Percentiles rank a stretch among this genome's conserved stretches.
phyloP scores from a whole-genome alignment of 148 eudicot species.

The Limonium bicolor region DNA sequence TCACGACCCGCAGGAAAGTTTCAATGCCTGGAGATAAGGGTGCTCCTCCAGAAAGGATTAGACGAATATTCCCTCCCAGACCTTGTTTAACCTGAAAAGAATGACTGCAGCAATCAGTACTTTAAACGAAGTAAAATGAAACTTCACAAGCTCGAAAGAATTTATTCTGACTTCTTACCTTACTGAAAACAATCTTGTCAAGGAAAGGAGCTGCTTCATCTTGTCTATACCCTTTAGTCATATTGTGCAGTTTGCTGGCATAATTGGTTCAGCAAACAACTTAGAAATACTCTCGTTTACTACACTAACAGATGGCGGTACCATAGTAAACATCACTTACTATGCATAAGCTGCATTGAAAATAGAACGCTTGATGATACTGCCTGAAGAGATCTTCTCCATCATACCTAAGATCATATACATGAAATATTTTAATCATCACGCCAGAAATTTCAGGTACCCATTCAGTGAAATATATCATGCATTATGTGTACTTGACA shows the following conservation, averaged over 20 bases:
- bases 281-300: neutral
- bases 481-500: too few species aligned
- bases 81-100: slow-evolving; percentile 81
- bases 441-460: too few species aligned
- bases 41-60: slow-evolving; percentile 89
- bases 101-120: too few species aligned
- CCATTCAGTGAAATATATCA: too few species aligned
- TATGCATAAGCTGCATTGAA: slow-evolving; percentile 73
- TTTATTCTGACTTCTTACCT: slow-evolving; percentile 26
- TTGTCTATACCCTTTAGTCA: slow-evolving; percentile 69
- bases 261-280: neutral
- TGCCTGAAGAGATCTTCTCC: slow-evolving; percentile 50
- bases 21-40: slow-evolving; percentile 75
- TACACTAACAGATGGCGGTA: neutral
- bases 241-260: slow-evolving; percentile 75
- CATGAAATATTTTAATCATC: too few species aligned
- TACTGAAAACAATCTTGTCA: slow-evolving; percentile 75
- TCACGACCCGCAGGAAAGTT: slow-evolving; percentile 58
- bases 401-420: slow-evolving; percentile 46
- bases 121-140: too few species aligned
- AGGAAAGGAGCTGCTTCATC: slow-evolving; percentile 61
- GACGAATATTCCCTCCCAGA: slow-evolving; percentile 69
- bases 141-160: too few species aligned
- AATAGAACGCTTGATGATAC: slow-evolving; percentile 44
- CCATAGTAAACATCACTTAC: slow-evolving; percentile 34